phyloP scores from a whole-genome alignment of 1,284 basidiomycete species.

The Ceratobasidium sp. region DNA sequence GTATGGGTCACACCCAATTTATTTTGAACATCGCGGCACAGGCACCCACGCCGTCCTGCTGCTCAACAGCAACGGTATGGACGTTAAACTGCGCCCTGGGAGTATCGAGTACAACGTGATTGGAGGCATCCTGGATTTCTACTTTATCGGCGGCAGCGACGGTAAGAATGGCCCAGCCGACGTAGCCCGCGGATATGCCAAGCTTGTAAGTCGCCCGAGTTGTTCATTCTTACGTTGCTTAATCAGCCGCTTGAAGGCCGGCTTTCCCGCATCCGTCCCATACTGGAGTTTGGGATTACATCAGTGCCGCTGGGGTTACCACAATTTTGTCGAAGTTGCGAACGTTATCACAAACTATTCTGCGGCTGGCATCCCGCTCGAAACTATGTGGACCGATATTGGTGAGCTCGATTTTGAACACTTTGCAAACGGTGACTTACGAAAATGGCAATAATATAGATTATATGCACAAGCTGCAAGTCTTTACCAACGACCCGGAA shows the following conservation, averaged over 20 bases:
- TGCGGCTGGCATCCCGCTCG: conserved; percentile 70
- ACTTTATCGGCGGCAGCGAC: conserved; percentile 73
- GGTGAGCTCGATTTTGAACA: conserved; percentile 56
- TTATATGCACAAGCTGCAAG: conserved; percentile 75
- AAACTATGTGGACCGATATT: conserved; percentile 79
- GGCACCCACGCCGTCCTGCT: conserved; percentile 78
- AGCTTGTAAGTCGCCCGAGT: conserved; percentile 61
- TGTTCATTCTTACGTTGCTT: no score
- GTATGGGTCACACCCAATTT: conserved; percentile 79
- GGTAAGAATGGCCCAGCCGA: conserved; percentile 71
- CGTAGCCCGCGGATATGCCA: conserved; percentile 75
- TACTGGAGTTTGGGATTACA: conserved; percentile 80
- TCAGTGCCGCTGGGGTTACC: conserved; percentile 78
- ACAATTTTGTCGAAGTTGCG: conserved; percentile 72
- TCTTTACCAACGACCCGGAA: conserved; percentile 76
- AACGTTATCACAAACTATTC: conserved; percentile 72
- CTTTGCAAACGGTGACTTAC: no score
- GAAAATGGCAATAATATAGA: conserved; percentile 61
- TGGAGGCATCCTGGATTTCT: conserved; percentile 79
- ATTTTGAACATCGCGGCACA: conserved; percentile 73
- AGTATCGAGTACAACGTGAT: conserved; percentile 78
- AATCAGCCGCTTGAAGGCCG: no score
- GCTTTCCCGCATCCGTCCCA: conserved; percentile 73
- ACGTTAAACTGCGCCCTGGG: conserved; percentile 70
- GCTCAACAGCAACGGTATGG: conserved; percentile 79